These are phyloP conservation scores for Pythium myriotylum DNA, from an alignment of 352 stramenopile species.

Conservation along the genomic window DNA sequence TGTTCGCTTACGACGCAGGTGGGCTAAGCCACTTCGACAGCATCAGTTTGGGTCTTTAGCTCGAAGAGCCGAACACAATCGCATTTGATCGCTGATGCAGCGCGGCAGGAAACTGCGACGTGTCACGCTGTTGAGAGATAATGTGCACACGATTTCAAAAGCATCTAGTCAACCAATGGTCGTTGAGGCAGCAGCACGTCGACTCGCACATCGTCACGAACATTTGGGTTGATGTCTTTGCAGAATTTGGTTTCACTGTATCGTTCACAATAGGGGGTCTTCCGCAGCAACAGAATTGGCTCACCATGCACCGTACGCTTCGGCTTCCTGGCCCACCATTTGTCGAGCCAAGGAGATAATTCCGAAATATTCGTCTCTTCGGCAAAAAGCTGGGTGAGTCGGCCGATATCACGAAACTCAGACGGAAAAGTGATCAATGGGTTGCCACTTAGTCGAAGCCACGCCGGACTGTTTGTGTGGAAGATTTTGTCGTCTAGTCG, in stretches of 20 bases:
- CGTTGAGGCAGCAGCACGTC: conserved; percentile 1
- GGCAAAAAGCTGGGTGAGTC: not conserved
- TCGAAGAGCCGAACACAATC: too few relatives aligned
- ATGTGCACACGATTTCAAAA: too few relatives aligned
- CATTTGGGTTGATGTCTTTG: not conserved
- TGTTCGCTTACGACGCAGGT: too few relatives aligned
- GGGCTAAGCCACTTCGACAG: too few relatives aligned
- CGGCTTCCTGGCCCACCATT: conserved; percentile 2
- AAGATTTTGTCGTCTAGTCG: not conserved
- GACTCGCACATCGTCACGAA: conserved; percentile 2
- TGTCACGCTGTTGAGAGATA: too few relatives aligned
- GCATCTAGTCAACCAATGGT: not conserved
- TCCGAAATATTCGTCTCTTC: not conserved
- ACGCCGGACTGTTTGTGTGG: not conserved
- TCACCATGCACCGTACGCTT: conserved; percentile 4
- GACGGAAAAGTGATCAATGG: not conserved
- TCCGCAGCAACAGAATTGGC: conserved; percentile 2
- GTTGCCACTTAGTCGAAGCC: conserved; percentile 4
- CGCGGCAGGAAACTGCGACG: too few relatives aligned
- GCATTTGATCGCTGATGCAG: too few relatives aligned
- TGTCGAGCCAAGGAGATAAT: not conserved
- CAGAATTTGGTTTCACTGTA: not conserved
- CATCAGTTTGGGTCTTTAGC: too few relatives aligned
- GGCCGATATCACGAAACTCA: not conserved
- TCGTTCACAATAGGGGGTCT: not conserved